A percentile compares a stretch with the other conserved stretches of the same genome.
Evolutionary conservation across 2,329 filamentous ascomycete species (phyloP).

Genomic region (Hymenoscyphus repandus): DNA sequence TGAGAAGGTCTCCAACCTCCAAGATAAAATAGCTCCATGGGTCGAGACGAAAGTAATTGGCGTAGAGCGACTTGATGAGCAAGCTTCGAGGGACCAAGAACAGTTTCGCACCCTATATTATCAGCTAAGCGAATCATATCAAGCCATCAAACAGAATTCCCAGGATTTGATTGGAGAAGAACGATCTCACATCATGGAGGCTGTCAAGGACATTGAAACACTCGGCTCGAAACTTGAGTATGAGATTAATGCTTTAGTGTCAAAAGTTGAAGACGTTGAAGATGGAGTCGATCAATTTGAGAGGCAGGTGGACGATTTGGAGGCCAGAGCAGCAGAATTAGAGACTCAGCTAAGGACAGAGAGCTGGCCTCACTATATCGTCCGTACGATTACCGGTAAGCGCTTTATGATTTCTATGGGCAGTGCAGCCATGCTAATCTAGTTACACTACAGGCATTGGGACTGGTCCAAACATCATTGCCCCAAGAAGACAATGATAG

Average conservation of each 20-base stretch:
- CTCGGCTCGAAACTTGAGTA: constrained; percentile 85
- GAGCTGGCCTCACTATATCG: constrained; percentile 31
- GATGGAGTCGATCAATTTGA: constrained; percentile 77
- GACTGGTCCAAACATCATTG: constrained; percentile 26
- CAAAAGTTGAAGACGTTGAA: constrained; percentile 82
- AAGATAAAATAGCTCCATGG: constrained; percentile 53
- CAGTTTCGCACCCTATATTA: constrained; percentile 64
- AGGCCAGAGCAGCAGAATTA: constrained; percentile 57
- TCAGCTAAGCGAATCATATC: constrained; percentile 64
- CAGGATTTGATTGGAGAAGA: constrained; percentile 67
- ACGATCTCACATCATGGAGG: constrained; percentile 62
- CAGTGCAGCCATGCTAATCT: neutral
- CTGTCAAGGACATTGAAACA: constrained; percentile 72
- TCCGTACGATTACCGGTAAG: constrained; percentile 27
- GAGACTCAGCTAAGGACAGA: constrained; percentile 37
- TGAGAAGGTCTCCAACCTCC: constrained; percentile 46
- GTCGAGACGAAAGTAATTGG: constrained; percentile 50
- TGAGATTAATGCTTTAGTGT: constrained; percentile 74
- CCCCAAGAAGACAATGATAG: constrained; percentile 7
- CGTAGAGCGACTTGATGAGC: constrained; percentile 55
- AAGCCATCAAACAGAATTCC: constrained; percentile 60
- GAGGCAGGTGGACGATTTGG: constrained; percentile 67
- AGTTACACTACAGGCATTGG: constrained; percentile 16
- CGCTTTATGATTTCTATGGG: too few species aligned
- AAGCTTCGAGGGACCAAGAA: constrained; percentile 57